Evolutionary conservation across 140 eudicot genomes (phyloP), one percentile per base, ranked within the genome.

Genomic region (Senecio squalidus): DNA sequence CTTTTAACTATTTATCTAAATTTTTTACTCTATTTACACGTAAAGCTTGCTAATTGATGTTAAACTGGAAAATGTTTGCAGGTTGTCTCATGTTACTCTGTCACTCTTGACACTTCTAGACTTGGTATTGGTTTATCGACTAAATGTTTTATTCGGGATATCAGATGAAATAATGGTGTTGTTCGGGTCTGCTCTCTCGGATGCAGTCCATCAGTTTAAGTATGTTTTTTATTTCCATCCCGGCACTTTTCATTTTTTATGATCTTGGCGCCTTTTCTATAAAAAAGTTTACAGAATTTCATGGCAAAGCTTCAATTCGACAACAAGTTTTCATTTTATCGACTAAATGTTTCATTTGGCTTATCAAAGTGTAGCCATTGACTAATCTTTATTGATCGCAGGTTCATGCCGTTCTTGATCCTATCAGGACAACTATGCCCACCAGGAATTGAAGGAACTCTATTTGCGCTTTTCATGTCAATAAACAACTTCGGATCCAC

Each of bases 381-480:
- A n/a, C 16, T 25, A 34, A 55, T 60, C 26, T 3, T 62, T 71
- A 55, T 29, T 45, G 39, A 56, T 44, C 70, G 74, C 88, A 91
- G 98, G 91, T 83, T 86, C 70, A 91, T 91, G 98, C 98, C 98
- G 5, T 91, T 91, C 67, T 64, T 91, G 63, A 86, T 91, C 72
- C 69, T 91, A 75, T 91, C 98, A 3, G 98, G 98, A 31, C 91
- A 91, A 64, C 80, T 91, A 9, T 91, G 96, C 72, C 98, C 98
- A n/a, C 96, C 98, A 10, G 96, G 98, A 22, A 81, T 91, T 14
- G 98, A 91, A 79, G 98, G 98, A 78, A 91, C 96, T 38, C 64
- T 91, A 24, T 91, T 91, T 55, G 96, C 98, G 5, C 88, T 91
- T 54, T 91, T 86, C 73, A 91, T 91, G 96, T 91, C 96, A 7